Conservation (phyloP, 768 basidiomycete species). For the Paxillus rubicundulus region DNA sequence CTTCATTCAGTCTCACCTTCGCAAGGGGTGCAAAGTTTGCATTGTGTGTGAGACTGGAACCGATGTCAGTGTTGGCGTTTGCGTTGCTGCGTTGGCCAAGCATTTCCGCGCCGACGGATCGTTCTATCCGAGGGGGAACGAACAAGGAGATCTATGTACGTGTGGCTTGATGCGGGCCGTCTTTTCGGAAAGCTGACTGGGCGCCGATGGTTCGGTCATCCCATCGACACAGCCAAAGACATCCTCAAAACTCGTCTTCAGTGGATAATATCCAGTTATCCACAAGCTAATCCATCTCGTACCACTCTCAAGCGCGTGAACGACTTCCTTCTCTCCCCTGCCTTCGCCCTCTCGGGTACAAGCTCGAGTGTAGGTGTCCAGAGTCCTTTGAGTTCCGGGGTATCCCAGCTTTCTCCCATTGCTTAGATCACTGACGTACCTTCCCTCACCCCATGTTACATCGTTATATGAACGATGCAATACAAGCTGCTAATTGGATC, state of each 20-base stretch:
- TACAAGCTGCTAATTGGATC: background rate
- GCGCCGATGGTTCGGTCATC: background rate
- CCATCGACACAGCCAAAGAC: slow-evolving; percentile 45
- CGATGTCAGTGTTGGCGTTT: slow-evolving; percentile 64
- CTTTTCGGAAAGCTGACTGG: background rate
- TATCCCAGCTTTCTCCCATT: background rate
- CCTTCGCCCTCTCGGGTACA: background rate
- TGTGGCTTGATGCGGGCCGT: background rate
- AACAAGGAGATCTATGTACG: slow-evolving; percentile 19
- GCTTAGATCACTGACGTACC: background rate
- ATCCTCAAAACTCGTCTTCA: slow-evolving; percentile 73
- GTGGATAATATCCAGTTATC: slow-evolving; percentile 78
- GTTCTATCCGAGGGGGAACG: slow-evolving; percentile 9
- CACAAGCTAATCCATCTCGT: slow-evolving; percentile 80
- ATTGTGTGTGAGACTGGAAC: slow-evolving; percentile 56
- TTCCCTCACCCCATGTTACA: background rate
- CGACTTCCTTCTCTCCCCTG: slow-evolving; percentile 59
- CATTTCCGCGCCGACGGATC: slow-evolving; percentile 58
- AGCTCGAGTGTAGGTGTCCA: background rate
- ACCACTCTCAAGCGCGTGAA: slow-evolving; percentile 78
- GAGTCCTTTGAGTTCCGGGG: background rate
- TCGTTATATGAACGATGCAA: background rate
- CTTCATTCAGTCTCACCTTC: slow-evolving; percentile 45
- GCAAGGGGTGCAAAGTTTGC: slow-evolving; percentile 38
- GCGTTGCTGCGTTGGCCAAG: slow-evolving; percentile 51